These are phyloP conservation scores for Blepharisma japonicum DNA, from an alignment of 73 alveolate species.

Conservation along the genomic window DNA sequence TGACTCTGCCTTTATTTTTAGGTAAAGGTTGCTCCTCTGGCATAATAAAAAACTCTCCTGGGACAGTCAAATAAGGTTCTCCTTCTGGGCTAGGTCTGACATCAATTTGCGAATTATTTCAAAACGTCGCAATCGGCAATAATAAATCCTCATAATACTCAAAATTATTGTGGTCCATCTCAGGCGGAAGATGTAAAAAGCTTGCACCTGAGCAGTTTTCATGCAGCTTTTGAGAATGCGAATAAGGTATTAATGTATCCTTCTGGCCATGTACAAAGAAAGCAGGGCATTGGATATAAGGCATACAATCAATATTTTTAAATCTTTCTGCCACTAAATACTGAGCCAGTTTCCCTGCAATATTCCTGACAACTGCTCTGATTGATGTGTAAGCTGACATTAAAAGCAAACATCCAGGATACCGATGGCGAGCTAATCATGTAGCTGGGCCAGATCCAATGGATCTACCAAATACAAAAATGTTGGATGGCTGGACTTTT, in stretches of 20 bases:
- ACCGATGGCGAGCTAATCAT: slow-evolving; percentile 60
- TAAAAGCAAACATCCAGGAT: slow-evolving; percentile 64
- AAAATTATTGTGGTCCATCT: slow-evolving; percentile 86
- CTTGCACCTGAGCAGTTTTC: slow-evolving; percentile 61
- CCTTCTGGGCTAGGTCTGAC: too few species aligned
- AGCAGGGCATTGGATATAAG: slow-evolving; percentile 82
- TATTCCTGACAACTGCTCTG: slow-evolving; percentile 61
- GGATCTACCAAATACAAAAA: slow-evolving; percentile 77
- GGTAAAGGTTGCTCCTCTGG: too few species aligned
- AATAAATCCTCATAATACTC: slow-evolving; percentile 68
- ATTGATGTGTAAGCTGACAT: slow-evolving; percentile 80
- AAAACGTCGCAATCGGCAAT: slow-evolving; percentile 55
- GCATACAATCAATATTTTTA: slow-evolving; percentile 63
- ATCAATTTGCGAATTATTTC: slow-evolving; percentile 45
- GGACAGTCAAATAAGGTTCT: too few species aligned
- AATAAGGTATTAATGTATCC: slow-evolving; percentile 83
- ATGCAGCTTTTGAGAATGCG: slow-evolving; percentile 73
- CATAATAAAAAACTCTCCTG: too few species aligned
- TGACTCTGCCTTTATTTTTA: too few species aligned
- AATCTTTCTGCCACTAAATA: slow-evolving; percentile 71
- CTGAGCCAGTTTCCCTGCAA: slow-evolving; percentile 54
- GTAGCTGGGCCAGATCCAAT: slow-evolving; percentile 90
- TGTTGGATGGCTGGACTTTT: slow-evolving; percentile 44
- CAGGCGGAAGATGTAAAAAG: slow-evolving; percentile 59
- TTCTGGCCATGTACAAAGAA: slow-evolving; percentile 89